These are phyloP conservation scores for Diplotaxis tenuifolia DNA, from an alignment of 345 rosid species.

Conservation along the genomic window DNA sequence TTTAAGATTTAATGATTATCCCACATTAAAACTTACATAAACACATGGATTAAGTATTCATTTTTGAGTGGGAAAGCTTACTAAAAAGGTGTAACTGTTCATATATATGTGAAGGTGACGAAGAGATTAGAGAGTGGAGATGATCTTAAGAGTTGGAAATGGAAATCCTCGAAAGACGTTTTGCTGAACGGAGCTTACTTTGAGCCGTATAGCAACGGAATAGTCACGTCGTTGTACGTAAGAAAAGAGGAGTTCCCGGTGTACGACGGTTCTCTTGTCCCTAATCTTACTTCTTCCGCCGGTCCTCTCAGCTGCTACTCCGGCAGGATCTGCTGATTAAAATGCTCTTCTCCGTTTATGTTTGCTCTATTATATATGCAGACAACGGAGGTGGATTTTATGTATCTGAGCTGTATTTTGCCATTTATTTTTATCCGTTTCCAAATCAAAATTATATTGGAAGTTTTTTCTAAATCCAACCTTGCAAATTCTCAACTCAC, in stretches of 20 bases:
- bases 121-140: conserved; percentile 54
- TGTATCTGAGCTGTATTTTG: conserved; percentile 18
- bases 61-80: background rate
- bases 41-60: no score
- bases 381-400: no score
- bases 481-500: background rate
- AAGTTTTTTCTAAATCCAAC: background rate
- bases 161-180: conserved; percentile 77
- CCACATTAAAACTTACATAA: no score
- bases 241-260: conserved; percentile 54
- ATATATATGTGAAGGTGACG: conserved; percentile 51
- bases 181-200: conserved; percentile 84
- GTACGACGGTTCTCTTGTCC: conserved; percentile 56
- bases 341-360: background rate
- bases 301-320: conserved; percentile 59
- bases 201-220: conserved; percentile 77
- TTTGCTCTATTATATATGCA: background rate
- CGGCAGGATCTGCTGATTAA: conserved; percentile 45
- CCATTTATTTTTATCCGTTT: background rate
- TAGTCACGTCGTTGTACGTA: conserved; percentile 53
- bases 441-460: background rate
- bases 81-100: background rate
- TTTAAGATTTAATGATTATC: background rate
- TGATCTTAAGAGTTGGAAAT: conserved; percentile 64
- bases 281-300: conserved; percentile 61